phyloP scores from a whole-genome alignment of 495 filamentous ascomycete species.

The Penicillium simplicissimum region DNA sequence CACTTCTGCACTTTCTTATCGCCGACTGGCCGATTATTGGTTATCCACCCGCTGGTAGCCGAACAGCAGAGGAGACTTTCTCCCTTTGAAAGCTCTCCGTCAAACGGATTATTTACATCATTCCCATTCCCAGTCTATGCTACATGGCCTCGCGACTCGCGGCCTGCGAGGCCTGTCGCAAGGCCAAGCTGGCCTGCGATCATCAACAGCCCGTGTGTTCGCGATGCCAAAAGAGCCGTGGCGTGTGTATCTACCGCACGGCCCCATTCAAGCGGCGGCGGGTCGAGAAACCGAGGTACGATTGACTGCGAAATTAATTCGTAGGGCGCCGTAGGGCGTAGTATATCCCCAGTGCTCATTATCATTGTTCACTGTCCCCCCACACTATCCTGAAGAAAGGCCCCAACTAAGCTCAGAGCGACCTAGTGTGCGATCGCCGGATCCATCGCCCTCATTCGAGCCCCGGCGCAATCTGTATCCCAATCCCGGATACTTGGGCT shows the following conservation, averaged over 20 bases:
- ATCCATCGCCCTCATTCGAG: conserved; percentile 27
- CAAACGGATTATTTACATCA: not conserved
- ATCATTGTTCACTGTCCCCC: not conserved
- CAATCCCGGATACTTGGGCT: conserved; percentile 46
- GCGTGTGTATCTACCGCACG: conserved; percentile 40
- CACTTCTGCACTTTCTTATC: conserved; percentile 18
- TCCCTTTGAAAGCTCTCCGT: not conserved
- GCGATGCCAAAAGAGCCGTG: conserved; percentile 33
- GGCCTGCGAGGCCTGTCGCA: conserved; percentile 44
- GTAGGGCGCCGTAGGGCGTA: conserved; percentile 11
- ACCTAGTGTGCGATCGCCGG: conserved; percentile 20
- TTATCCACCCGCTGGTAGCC: conserved; percentile 20
- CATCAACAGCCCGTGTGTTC: conserved; percentile 42
- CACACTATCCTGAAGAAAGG: not conserved
- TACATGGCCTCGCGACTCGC: conserved; percentile 31
- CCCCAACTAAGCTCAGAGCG: not conserved
- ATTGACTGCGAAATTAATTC: not conserved
- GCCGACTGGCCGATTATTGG: conserved; percentile 17
- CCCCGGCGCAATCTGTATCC: conserved; percentile 39
- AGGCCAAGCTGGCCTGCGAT: conserved; percentile 46
- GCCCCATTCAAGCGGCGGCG: conserved; percentile 41
- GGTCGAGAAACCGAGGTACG: conserved; percentile 25
- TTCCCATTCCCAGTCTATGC: not conserved
- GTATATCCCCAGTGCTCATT: not conserved
- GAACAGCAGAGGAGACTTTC: conserved; percentile 1